Percentiles rank a stretch among this genome's conserved stretches.
These are phyloP conservation scores for Trichoderma sp. DNA, from an alignment of 2,329 filamentous ascomycete species.

Conservation along the genomic window DNA sequence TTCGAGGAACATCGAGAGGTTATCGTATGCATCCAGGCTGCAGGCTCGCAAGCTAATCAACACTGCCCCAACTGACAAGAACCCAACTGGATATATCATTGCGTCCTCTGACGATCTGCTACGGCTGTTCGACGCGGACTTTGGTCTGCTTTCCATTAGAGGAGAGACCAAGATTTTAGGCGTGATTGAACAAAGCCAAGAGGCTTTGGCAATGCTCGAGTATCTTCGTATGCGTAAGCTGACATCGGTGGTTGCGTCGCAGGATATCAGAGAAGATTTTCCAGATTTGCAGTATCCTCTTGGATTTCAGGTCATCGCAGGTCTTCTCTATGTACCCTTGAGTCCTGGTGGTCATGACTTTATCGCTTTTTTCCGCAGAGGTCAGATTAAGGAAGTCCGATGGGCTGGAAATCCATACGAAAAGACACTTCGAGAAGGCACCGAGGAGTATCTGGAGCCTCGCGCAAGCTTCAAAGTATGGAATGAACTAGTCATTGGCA, in stretches of 20 bases:
- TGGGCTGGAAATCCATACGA: conserved; percentile 89
- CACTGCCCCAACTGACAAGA: conserved; percentile 75
- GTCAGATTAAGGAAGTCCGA: conserved; percentile 73
- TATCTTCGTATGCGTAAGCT: conserved; percentile 77
- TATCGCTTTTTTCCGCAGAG: conserved; percentile 86
- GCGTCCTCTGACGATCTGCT: conserved; percentile 85
- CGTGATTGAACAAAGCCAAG: conserved; percentile 72
- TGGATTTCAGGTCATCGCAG: conserved; percentile 76
- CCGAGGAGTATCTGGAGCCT: conserved; percentile 73
- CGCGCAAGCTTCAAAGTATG: conserved; percentile 77
- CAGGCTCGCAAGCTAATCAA: conserved; percentile 89
- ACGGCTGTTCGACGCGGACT: conserved; percentile 83
- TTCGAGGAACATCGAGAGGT: conserved; percentile 81
- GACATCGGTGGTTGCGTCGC: conserved; percentile 74
- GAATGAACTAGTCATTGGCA: conserved; percentile 78
- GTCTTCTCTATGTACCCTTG: conserved; percentile 78
- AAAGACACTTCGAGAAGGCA: conserved; percentile 72
- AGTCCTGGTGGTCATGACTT: conserved; percentile 77
- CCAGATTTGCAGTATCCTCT: conserved; percentile 78
- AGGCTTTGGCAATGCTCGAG: conserved; percentile 80
- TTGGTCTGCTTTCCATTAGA: conserved; percentile 78
- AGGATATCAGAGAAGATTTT: conserved; percentile 75
- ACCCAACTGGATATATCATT: conserved; percentile 86
- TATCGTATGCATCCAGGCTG: conserved; percentile 82
- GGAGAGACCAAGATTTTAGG: conserved; percentile 90